phyloP scores from a whole-genome alignment of 2,329 filamentous ascomycete genomes.

The Corinectria fuckeliana region DNA sequence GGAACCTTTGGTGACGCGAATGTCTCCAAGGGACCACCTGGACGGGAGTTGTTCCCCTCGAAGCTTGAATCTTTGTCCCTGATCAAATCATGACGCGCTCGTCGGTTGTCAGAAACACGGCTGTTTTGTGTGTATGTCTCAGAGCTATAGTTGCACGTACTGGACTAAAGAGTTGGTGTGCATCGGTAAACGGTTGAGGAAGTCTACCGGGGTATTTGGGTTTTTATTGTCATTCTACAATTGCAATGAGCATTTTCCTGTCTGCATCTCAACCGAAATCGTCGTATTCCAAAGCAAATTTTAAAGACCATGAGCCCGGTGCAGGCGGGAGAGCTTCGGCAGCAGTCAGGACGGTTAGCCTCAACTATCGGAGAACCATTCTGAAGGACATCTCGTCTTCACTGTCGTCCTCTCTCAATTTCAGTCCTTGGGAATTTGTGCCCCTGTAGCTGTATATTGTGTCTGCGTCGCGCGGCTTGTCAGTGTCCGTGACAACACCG shows the following conservation, averaged over 20 bases:
- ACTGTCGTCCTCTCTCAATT: conserved; percentile 2
- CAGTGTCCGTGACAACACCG: conserved; percentile 16
- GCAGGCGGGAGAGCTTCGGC: conserved; percentile 7
- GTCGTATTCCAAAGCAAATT: not conserved
- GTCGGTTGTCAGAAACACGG: too few species aligned
- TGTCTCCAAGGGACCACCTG: too few species aligned
- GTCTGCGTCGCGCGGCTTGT: conserved; percentile 19
- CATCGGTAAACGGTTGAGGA: too few species aligned
- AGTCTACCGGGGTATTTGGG: too few species aligned
- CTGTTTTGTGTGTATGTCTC: too few species aligned
- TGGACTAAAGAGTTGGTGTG: too few species aligned
- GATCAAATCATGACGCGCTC: too few species aligned
- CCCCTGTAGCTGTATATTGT: conserved; percentile 9
- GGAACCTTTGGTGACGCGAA: too few species aligned
- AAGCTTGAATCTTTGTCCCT: too few species aligned
- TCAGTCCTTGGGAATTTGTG: not conserved
- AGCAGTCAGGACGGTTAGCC: conserved; percentile 32
- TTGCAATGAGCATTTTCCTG: conserved; percentile 2
- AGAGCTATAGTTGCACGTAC: too few species aligned
- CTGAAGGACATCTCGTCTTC: conserved; percentile 43
- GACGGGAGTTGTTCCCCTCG: too few species aligned
- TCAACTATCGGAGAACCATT: not conserved
- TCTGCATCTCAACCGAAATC: not conserved
- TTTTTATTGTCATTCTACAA: conserved; percentile 11
- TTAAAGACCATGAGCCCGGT: not conserved